A percentile compares a stretch with the other conserved stretches of the same genome.
Conservation (phyloP, 176 grass and related monocot genomes). For the Neostapfia colusana region DNA sequence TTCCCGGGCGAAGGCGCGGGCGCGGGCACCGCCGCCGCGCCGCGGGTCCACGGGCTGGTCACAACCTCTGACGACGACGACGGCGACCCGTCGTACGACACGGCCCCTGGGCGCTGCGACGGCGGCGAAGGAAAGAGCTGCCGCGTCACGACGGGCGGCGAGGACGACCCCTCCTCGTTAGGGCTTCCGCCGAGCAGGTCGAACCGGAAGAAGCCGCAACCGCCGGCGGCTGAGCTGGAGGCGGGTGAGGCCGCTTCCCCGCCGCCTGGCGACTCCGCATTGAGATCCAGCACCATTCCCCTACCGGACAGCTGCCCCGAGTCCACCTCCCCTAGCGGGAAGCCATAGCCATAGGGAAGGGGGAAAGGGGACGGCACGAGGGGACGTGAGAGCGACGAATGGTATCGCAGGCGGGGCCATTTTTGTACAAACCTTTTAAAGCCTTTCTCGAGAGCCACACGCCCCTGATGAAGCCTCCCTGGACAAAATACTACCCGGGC, state of each 20-base stretch:
- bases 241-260: constrained; percentile 34
- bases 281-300: constrained; percentile 86
- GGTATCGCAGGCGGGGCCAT: constrained; percentile 34
- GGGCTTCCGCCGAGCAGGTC: constrained; percentile 42
- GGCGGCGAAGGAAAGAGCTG: constrained; percentile 68
- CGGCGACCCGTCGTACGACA: background rate
- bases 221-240: constrained; percentile 36
- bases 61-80: background rate
- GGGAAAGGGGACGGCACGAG: constrained; percentile 29
- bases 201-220: constrained; percentile 37
- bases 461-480: background rate
- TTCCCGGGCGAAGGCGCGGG: constrained; percentile 47
- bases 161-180: constrained; percentile 35
- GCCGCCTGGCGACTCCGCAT: constrained; percentile 50
- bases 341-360: background rate
- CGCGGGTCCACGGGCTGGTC: background rate
- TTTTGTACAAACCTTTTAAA: constrained; percentile 36
- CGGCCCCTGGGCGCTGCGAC: background rate
- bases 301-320: background rate
- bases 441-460: constrained; percentile 25
- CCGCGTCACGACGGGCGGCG: constrained; percentile 44
- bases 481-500: too few species aligned
- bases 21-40: background rate
- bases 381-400: constrained; percentile 51
- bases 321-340: background rate